Base-by-base conservation (phyloP, 768 basidiomycete genomes). In the Phallus indusiatus region DNA sequence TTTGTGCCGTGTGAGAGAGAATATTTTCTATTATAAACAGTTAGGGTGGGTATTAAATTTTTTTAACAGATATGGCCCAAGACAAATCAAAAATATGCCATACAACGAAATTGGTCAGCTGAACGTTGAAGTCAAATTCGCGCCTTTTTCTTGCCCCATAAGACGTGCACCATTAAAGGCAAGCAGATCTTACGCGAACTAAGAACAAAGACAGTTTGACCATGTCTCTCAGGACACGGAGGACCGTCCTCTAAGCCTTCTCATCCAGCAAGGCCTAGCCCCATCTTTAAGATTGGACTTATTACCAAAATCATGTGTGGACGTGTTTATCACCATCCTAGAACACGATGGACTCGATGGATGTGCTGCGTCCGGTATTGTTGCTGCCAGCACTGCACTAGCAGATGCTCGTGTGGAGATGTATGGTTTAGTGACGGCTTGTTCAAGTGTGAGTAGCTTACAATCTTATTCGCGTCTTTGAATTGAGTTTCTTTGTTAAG, bases 81-180 rank as follows among this genome's bases (percentile, higher is more conserved):
- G 90, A 58, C 90, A 92, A 67, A 84, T 87, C 28, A 91, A 88
- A 76, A 88, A 80, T 55, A 76, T 78, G 14, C 71, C 82, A 2
- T 99, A 94, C 68, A 92, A 79, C 62, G 95, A 97, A 65, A 86
- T 82, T 60, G 96, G 95, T 1, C 81, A 81, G 55, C 72, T 99
- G 54, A 97, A 93, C 61, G 89, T 99, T 7, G 94, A 98, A 72
- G 90, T 98, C 54, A 97, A 97, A 72, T 97, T 94, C 66, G 81
- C 94, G 1, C 96, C 96, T 0, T 99, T 95, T 70, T 92, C 96
- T 8, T 92, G 86, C 65, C 71, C 75, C 28, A 79, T 76, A 16
- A 76, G 95, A 64, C 78, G 88, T 67, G 86, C 88, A 7, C 95
- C 95, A 0, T 81, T 95, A 65, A 85, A 89, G 62, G 95, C 95